Evolutionary conservation across 768 basidiomycete genomes (phyloP), one percentile per base, ranked within the genome.

Genomic region (Macrolepiota dolichaula): DNA sequence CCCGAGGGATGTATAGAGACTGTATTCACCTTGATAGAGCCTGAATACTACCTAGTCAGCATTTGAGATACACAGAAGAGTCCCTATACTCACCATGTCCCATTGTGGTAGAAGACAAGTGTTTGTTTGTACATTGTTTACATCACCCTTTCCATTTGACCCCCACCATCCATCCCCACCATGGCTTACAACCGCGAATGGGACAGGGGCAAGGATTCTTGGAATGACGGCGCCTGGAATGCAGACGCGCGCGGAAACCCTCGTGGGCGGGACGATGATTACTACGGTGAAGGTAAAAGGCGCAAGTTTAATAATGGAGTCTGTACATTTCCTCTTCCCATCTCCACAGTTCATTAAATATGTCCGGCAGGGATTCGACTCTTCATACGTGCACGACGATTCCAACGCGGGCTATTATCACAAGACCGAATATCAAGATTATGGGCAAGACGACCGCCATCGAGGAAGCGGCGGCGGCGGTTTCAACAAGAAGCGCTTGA

Each of bases 131-230:
- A 42, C 65, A 54, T 71, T 77, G 74, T 76, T 78, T 77, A 64
- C 67, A 57, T 65, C 65, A 56, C 65, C 67, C 72, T 69, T 72
- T 66, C 52, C 68, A 72, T 71, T 68, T 67, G 59, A 70, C 72
- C 51, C 62, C 65, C 66, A 68, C 68, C 64, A 69, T 71, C 51
- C 11, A 25, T 12, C 35, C 19, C 42, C 44, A 44, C 64, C 73
- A 90, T 91, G 89, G 80, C 88, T 53, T 84, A 88, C 74, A 89
- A 89, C 74, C 86, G 92, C 65, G 91, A 93, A 79, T 93, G 92
- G 92, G 91, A 92, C 76, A 82, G 81, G 72, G 91, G 90, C 55
- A 92, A 92, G 73, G 82, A 85, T 36, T 44, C 72, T 51, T 86
- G 85, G 84, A 68, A 74, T 61, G 82, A 87, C 50, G 68, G 76